Conservation (phyloP, 495 filamentous ascomycete genomes). For the Stereocaulon alpinum region DNA sequence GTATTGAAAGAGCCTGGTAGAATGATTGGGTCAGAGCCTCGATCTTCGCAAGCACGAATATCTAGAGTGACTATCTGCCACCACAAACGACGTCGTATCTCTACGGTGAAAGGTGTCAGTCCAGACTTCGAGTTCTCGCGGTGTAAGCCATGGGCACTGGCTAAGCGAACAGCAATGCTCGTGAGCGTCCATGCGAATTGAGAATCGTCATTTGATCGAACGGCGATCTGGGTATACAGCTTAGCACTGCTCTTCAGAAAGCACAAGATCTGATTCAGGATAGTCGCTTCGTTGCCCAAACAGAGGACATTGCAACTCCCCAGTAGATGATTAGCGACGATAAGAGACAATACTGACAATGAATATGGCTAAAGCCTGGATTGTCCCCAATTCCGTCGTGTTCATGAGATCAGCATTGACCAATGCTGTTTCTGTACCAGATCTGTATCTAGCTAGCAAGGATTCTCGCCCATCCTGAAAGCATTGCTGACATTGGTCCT, state of each 20-base stretch:
- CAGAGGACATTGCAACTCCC: background rate
- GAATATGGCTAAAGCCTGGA: slow-evolving; percentile 39
- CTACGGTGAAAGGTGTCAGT: slow-evolving; percentile 38
- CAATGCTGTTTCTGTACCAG: slow-evolving; percentile 36
- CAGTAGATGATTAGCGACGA: background rate
- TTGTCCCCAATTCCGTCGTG: slow-evolving; percentile 33
- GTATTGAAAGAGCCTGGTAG: slow-evolving; percentile 53
- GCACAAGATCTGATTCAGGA: background rate
- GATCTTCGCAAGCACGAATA: slow-evolving; percentile 59
- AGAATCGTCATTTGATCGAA: slow-evolving; percentile 25
- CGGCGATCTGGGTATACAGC: background rate
- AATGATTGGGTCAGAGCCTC: slow-evolving; percentile 62
- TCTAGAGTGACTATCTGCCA: slow-evolving; percentile 69
- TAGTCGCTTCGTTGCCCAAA: background rate
- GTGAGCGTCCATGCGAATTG: slow-evolving; percentile 29
- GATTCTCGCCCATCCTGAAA: slow-evolving; percentile 34
- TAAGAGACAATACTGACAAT: slow-evolving; percentile 19
- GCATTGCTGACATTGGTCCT: slow-evolving; percentile 34
- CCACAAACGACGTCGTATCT: slow-evolving; percentile 69
- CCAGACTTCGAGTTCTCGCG: slow-evolving; percentile 29
- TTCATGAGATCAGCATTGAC: slow-evolving; percentile 37
- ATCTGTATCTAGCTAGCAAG: slow-evolving; percentile 34
- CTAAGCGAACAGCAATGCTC: slow-evolving; percentile 48
- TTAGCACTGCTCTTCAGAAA: background rate
- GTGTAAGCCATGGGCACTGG: slow-evolving; percentile 56